Conservation (phyloP, 495 filamentous ascomycete species). For the Hypoxylon lienhwacheense region DNA sequence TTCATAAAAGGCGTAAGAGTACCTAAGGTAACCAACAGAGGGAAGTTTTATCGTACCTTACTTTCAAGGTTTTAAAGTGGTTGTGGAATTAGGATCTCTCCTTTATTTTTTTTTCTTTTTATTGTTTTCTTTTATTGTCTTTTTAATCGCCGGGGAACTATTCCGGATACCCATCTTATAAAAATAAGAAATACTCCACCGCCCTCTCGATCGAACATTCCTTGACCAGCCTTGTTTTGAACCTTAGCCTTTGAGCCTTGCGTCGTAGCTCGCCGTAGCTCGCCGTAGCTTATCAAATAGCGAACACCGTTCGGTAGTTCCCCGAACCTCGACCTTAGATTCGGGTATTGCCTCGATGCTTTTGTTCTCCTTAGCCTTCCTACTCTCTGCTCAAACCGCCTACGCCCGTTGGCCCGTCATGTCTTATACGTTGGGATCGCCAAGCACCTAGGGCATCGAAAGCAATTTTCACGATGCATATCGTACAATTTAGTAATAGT, state of each 20-base stretch:
- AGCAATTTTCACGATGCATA: constrained; percentile 12
- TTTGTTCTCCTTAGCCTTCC: constrained; percentile 14
- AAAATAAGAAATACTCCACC: constrained; percentile 21
- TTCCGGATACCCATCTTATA: constrained; percentile 12
- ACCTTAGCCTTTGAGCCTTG: constrained; percentile 4
- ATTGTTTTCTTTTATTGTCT: background rate
- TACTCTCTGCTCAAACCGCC: background rate
- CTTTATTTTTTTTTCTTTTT: constrained; percentile 1
- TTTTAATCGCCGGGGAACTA: constrained; percentile 12
- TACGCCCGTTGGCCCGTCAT: constrained; percentile 6
- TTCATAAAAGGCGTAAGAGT: too few species aligned
- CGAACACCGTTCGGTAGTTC: constrained; percentile 10
- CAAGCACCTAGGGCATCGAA: background rate
- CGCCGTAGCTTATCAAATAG: constrained; percentile 4
- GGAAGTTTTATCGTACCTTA: background rate
- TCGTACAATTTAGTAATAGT: too few species aligned
- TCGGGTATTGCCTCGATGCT: background rate
- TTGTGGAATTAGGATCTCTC: background rate
- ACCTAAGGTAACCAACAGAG: too few species aligned
- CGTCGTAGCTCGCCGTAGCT: too few species aligned
- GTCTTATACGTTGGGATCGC: constrained; percentile 9
- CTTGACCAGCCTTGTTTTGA: constrained; percentile 15
- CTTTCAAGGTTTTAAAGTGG: background rate
- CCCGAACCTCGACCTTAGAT: constrained; percentile 10
- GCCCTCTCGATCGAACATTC: constrained; percentile 23